Evolutionary conservation across 1,139 yeast species (phyloP), one percentile per base, ranked within the genome.

Genomic region (Candida mesenterica): DNA sequence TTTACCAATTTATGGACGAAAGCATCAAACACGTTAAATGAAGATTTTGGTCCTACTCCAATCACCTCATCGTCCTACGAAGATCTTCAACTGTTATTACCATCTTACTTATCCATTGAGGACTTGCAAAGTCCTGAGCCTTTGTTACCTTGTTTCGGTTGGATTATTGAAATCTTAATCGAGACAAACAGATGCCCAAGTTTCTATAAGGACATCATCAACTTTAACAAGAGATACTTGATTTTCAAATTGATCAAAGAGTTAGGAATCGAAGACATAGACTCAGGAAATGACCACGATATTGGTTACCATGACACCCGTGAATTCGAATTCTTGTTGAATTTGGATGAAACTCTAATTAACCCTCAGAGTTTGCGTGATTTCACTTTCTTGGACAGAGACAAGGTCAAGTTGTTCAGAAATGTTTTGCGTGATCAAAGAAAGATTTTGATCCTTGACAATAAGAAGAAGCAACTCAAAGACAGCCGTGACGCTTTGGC

Each of bases 91-190:
- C 54, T 60, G 42, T 53, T 76, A 26, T 50, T 76, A 20, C 76
- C 76, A 0, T 39, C 37, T 2, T 45, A 48, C 23, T 43, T 70
- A 25, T 49, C 50, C 7, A 33, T 48, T 1, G 38, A 50, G 3
- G 73, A 66, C 34, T 55, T 69, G 32, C 44, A 50, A 19, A 59
- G 55, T 19, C 48, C 57, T 16, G 75, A 68, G 36, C 71, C 72
- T 1, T 58, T 69, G 31, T 58, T 70, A n/a, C 95, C 96, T 2
- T 90, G 97, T 53, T 77, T 89, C 45, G 97, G 97, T 7, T 70
- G 76, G 77, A 59, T 71, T 15, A 65, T 71, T 35, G 75, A 70
- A 39, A 68, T 68, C 41, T 55, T 70, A 33, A 45, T 70, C 28
- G 68, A 61, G 24, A 54, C 63, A 3, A 65, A 65, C 44, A 61